Percentiles rank a stretch among this genome's conserved stretches.
Evolutionary conservation across 2,329 filamentous ascomycete genomes (phyloP).

Genomic region (Cordyceps javanica): DNA sequence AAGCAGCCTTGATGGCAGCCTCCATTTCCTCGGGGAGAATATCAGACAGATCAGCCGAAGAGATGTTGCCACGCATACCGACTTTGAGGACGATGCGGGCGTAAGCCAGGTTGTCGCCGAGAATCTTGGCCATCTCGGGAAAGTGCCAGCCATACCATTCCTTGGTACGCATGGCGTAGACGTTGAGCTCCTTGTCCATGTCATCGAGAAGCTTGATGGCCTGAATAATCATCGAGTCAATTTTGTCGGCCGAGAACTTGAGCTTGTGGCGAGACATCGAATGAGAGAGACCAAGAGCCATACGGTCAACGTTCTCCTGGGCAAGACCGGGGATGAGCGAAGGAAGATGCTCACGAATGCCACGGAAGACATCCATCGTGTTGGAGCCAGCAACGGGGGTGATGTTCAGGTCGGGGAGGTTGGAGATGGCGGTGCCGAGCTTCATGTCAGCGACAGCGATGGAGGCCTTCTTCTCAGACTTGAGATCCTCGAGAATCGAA

Average conservation of each 20-base stretch:
- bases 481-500: slow-evolving; percentile 77
- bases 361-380: slow-evolving; percentile 79
- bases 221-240: slow-evolving; percentile 99
- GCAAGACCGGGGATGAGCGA: slow-evolving; percentile 85
- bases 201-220: slow-evolving; percentile 92
- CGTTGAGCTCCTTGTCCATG: slow-evolving; percentile 97
- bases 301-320: slow-evolving; percentile 82
- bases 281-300: slow-evolving; percentile 93
- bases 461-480: slow-evolving; percentile 95
- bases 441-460: slow-evolving; percentile 92
- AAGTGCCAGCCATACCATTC: slow-evolving; percentile 99
- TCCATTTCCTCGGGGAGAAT: slow-evolving; percentile 96
- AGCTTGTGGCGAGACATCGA: slow-evolving; percentile 96
- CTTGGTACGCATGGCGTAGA: slow-evolving; percentile 98
- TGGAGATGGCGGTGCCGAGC: slow-evolving; percentile 84
- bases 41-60: slow-evolving; percentile 72
- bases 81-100: slow-evolving; percentile 80
- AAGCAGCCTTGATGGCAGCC: slow-evolving; percentile 81
- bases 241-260: slow-evolving; percentile 97
- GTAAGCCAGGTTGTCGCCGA: slow-evolving; percentile 96
- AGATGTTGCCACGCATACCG: slow-evolving; percentile 79
- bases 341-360: slow-evolving; percentile 84
- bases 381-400: slow-evolving; percentile 62
- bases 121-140: slow-evolving; percentile 93
- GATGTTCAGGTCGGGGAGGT: slow-evolving; percentile 82